Conservation (phyloP, 257 asterid species). For the Parsonsia alboflavescens region DNA sequence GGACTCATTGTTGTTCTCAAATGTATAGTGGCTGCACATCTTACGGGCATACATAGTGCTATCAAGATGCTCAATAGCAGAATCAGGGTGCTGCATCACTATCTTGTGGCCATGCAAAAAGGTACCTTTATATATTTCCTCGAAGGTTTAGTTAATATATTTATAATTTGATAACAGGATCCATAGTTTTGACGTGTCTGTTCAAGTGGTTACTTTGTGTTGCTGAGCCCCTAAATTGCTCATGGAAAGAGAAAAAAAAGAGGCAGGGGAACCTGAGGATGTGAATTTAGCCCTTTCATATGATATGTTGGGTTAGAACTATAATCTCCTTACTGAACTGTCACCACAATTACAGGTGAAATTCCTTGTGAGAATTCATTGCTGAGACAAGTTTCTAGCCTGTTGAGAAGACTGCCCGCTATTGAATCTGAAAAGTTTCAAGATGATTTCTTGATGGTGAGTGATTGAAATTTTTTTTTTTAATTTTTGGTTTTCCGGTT, state of each 20-base stretch:
- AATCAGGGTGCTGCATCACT: conserved; percentile 76
- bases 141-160: neutral
- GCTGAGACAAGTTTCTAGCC: conserved; percentile 90
- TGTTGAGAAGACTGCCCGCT: conserved; percentile 88
- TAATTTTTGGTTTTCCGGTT: too few relatives aligned
- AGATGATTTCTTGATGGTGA: conserved; percentile 93
- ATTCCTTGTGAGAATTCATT: conserved; percentile 72
- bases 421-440: conserved; percentile 80
- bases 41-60: conserved; percentile 93
- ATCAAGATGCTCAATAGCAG: conserved; percentile 96
- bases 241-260: neutral
- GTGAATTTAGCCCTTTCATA: neutral
- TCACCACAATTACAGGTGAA: conserved; percentile 55
- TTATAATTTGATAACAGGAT: too few relatives aligned
- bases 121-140: conserved; percentile 36
- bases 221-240: neutral
- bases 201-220: neutral
- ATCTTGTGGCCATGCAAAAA: conserved; percentile 88
- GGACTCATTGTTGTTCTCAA: neutral
- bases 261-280: neutral
- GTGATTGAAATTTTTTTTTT: conserved; percentile 19
- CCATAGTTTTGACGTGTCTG: conserved; percentile 4
- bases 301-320: neutral
- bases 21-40: conserved; percentile 89
- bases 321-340: conserved; percentile 13